Evolutionary conservation across 2,329 filamentous ascomycete species (phyloP), one percentile per base, ranked within the genome.

Genomic region (Exophiala sp.): DNA sequence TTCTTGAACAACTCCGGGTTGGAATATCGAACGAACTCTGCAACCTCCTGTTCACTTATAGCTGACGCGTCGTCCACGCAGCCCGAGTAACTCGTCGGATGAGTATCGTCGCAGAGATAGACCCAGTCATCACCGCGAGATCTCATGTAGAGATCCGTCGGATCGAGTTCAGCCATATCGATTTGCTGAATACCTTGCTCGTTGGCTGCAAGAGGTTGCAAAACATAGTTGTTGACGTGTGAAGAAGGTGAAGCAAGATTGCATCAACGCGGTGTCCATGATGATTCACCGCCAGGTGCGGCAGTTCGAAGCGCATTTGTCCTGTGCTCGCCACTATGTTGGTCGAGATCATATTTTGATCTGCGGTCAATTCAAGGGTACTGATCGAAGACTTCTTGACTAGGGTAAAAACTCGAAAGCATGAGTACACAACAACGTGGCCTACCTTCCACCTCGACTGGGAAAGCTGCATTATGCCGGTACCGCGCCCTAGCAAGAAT

Each of bases 61-160:
- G 24, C 45, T 18, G 40, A 41, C 7, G 48, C 36, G 11, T 29
- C 33, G n/a, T 58, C 55, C 9, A 55, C 29, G 34, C 45, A 47
- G 5, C 56, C 56, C n/a, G 49, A 43, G 36, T 42, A 55, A 21
- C 56, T 59, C 4, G 39, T 12, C 4, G 16, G 41, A 20, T 40
- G 47, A 12, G 56, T 36, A 38, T 50, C 36, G 7, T 40, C 35
- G 46, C 49, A 49, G 16, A 59, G 51, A 34, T 59, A 59, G 11
- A 53, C 35, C 14, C 20, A 35, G 33, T 55, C 21, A 1, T 11
- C 35, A 35, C 47, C 41, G 20, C 32, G 32, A 14, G 42, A 34
- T 48, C 44, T 47, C 35, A 36, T 43, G 21, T 43, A 43, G 21
- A 43, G 18, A 43, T 24, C 41, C 21, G 20, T 32, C 6, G 20